A percentile compares a stretch with the other conserved stretches of the same genome.
Evolutionary conservation across 169 alveolate species (phyloP).

Genomic region (Plasmodium falciparum): DNA sequence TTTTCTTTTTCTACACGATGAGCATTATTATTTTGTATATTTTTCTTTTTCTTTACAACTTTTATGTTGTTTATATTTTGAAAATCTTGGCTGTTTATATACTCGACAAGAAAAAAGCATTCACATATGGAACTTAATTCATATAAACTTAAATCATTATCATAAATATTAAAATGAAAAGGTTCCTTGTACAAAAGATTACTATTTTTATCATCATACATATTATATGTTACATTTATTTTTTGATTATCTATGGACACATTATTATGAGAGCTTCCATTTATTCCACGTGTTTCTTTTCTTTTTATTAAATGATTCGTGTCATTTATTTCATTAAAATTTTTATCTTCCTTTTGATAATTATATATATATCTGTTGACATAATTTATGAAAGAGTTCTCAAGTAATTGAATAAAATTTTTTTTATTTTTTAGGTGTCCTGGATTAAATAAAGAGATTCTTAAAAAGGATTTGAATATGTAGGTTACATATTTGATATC

Average conservation of each 20-base stretch:
- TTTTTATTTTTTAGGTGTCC: neutral
- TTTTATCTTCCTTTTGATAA: neutral
- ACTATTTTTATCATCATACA: neutral
- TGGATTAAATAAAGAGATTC: conserved; percentile 13
- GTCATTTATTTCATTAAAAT: neutral
- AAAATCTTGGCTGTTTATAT: conserved; percentile 2
- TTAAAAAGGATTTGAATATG: conserved; percentile 27
- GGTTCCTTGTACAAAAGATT: neutral
- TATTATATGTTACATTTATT: neutral
- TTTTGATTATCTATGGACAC: neutral
- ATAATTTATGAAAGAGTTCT: conserved; percentile 11
- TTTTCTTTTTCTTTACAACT: no score
- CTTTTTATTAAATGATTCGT: neutral
- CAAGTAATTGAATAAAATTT: conserved; percentile 8
- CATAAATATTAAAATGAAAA: neutral
- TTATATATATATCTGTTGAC: conserved; percentile 20
- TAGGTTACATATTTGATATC: conserved; percentile 33
- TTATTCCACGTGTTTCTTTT: neutral
- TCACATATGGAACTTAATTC: conserved; percentile 70
- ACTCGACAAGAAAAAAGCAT: conserved; percentile 43
- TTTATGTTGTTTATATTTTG: neutral
- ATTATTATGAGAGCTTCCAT: neutral
- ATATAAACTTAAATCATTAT: conserved; percentile 22
- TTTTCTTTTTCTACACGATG: no score
- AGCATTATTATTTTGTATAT: no score